phyloP scores from a whole-genome alignment of 2,329 filamentous ascomycete species.

The Mycosphaerella sp. region DNA sequence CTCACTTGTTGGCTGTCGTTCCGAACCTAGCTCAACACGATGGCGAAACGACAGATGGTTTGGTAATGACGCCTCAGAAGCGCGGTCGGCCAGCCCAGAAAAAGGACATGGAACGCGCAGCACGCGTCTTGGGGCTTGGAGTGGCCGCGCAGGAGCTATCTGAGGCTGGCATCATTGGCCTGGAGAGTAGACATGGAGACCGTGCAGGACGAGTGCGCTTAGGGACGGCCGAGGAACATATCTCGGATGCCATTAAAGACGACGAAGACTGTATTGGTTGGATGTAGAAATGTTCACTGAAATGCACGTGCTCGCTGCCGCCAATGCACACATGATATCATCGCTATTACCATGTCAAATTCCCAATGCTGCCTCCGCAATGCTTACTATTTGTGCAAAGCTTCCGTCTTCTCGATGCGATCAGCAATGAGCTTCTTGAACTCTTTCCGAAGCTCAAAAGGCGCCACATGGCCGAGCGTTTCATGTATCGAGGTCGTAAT shows the following conservation, averaged over 20 bases:
- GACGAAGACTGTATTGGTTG: constrained; percentile 80
- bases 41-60: constrained; percentile 27
- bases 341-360: background rate
- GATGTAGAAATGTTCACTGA: constrained; percentile 41
- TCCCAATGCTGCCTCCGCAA: background rate
- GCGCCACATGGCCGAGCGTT: constrained; percentile 67
- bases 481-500: constrained; percentile 57
- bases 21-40: constrained; percentile 26
- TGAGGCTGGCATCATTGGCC: constrained; percentile 77
- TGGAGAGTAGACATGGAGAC: constrained; percentile 73
- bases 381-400: constrained; percentile 12
- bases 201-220: constrained; percentile 81
- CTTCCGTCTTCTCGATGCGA: constrained; percentile 48
- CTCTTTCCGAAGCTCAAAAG: constrained; percentile 64
- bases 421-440: constrained; percentile 59
- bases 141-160: constrained; percentile 74
- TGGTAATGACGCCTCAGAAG: constrained; percentile 27
- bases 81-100: constrained; percentile 30
- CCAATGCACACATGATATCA: constrained; percentile 4
- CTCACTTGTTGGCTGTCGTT: constrained; percentile 49
- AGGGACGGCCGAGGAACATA: constrained; percentile 82
- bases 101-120: constrained; percentile 32
- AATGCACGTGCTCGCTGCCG: background rate
- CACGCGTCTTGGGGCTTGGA: constrained; percentile 56
- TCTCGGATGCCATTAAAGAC: constrained; percentile 78